A percentile compares a stretch with the other conserved stretches of the same genome.
Evolutionary conservation across 768 basidiomycete genomes (phyloP).

Genomic region (Phylloporus arenicola): DNA sequence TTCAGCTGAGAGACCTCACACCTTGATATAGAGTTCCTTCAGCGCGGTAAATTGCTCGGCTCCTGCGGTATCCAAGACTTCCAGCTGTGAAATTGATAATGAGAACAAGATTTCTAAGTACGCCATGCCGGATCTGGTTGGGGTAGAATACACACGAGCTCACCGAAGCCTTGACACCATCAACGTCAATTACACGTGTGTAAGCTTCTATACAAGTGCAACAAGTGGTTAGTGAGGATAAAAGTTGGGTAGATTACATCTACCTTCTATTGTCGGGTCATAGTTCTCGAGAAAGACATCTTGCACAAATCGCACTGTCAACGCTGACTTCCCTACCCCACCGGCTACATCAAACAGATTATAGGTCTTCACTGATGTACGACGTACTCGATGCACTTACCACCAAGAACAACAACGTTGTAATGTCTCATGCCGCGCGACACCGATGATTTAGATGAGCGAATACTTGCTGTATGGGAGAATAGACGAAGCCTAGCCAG

Average conservation of each 20-base stretch:
- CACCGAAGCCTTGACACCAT: conserved; percentile 60
- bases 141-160: conserved; percentile 21
- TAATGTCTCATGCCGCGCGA: conserved; percentile 55
- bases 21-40: conserved; percentile 80
- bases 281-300: conserved; percentile 72
- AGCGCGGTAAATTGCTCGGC: conserved; percentile 81
- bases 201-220: conserved; percentile 55
- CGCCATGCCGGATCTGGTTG: conserved; percentile 3
- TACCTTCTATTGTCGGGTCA: conserved; percentile 83
- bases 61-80: conserved; percentile 79
- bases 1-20: conserved; percentile 18
- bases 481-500: conserved; percentile 3
- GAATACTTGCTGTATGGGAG: conserved; percentile 6
- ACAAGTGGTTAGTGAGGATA: conserved; percentile 7
- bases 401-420: conserved; percentile 77
- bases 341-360: conserved; percentile 48
- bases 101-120: conserved; percentile 8
- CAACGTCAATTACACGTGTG: conserved; percentile 57
- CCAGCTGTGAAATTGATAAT: conserved; percentile 45
- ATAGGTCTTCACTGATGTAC: neutral
- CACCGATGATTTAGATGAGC: conserved; percentile 1
- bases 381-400: conserved; percentile 35
- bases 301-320: conserved; percentile 74
- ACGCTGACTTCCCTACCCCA: conserved; percentile 84
- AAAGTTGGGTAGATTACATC: neutral